Evolutionary conservation across 2,329 filamentous ascomycete genomes (phyloP), one percentile per base, ranked within the genome.

Genomic region (Sporothrix globosa): DNA sequence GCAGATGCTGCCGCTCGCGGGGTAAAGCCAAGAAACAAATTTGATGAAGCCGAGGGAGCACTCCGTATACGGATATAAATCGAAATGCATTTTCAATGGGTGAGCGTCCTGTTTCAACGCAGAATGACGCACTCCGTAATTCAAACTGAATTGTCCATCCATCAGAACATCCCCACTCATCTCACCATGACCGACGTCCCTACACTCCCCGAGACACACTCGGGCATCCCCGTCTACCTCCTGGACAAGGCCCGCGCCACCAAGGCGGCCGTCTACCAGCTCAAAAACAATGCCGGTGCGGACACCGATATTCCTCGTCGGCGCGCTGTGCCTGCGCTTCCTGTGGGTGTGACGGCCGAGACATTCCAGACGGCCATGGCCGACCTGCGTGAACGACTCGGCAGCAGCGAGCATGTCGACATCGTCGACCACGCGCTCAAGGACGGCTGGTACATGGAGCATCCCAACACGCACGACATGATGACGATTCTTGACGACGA

Each of bases 401-500:
- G 80, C 7, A 4, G 27, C 27, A 24, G 69, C 6, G 79, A 79
- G n/a, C 75, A 82, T 73, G 79, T 83, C 10, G 79, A 81, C 69
- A 70, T 81, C 5, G 81, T 82, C 65, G 81, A 82, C 68, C 80
- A 81, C 72, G 79, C 80, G 10, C 73, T 74, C 27, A 74, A 69
- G 5, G 77, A 79, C 70, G 77, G 77, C 13, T 79, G 77, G 79
- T 80, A 80, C 66, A 72, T 78, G 21, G 74, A 76, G 60, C 71
- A 73, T 19, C 72, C 72, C 44, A 81, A 81, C 54, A 79, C 81
- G 6, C 81, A 83, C 72, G 81, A 83, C 73, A 78, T 80, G 54
- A 81, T 80, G 72, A 79, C 81, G 67, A 75, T 82, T 5, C 75
- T 79, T 52, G 79, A 81, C 56, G 78, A 80, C 69, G 82, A 83